Base-by-base conservation (phyloP, 2,329 filamentous ascomycete species). In the Neofusicoccum laricinum region DNA sequence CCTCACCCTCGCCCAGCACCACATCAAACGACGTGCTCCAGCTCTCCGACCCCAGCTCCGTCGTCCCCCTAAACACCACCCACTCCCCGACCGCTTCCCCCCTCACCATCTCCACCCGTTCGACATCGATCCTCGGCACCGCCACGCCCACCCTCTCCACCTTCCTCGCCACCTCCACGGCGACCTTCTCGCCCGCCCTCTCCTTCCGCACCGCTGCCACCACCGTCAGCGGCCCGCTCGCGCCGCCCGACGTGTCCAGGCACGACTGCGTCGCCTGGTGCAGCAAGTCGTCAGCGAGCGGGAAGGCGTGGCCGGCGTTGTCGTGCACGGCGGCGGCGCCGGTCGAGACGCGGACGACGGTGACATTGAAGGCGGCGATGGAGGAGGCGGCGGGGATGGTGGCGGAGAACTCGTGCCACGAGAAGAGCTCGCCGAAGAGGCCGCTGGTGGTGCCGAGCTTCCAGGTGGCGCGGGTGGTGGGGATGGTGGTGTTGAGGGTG, bases 21-120 rank as follows among this genome's bases (percentile, higher is more conserved):
- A 64, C 51, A 34, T 64, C 62, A 41, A 64, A 59, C 38, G 62
- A 59, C 17, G 62, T 64, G 5, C 53, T 59, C 32, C 15, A 36
- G 10, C 62, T 50, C 5, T 41, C 30, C 15, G 10, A n/a, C 25
- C 30, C 34, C 40, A 40, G 19, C 41, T 38, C 1, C 12, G 30
- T 40, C 40, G 5, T 30, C 1, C 40, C 53, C 21, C 40, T 6
- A 0, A 64, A 25, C 0, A 45, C 7, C 4, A 59, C 41, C 55
- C 55, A 59, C 25, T 64, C 53, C 1, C 51, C 61, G n/a, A 17
- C 25, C 40, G 36, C 51, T 49, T 48, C 34, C 19, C 36, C 15
- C 12, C 6, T 30, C 40, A 4, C 17, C 46, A 36, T 34, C 30
- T 51, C 40, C 41, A 21, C 34, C 30, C 14, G 12, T 21, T 58